Percentiles rank a stretch among this genome's conserved stretches.
Conservation (phyloP, 129 eudicot genomes). For the Saussurea involucrata region DNA sequence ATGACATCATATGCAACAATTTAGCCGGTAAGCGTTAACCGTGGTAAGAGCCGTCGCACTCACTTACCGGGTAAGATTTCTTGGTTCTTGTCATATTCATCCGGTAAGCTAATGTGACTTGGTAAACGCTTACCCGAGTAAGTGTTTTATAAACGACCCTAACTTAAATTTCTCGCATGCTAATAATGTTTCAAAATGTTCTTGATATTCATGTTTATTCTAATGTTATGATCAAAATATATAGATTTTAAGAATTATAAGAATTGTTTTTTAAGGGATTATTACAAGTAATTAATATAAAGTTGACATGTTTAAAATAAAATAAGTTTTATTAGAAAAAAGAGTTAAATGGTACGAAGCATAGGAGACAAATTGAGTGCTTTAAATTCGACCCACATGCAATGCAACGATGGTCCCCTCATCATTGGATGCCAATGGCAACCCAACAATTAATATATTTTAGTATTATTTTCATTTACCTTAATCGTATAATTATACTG, state of each 20-base stretch:
- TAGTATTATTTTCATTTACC: neutral
- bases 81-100: too few species aligned
- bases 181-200: neutral
- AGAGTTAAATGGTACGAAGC: conserved; percentile 11
- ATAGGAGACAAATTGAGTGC: conserved; percentile 31
- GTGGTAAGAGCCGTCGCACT: too few species aligned
- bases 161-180: neutral
- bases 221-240: neutral
- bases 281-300: neutral
- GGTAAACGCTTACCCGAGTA: too few species aligned
- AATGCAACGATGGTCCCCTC: conserved; percentile 13
- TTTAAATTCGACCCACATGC: conserved; percentile 22
- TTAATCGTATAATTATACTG: neutral
- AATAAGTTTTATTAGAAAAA: neutral
- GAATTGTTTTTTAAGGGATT: neutral
- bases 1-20: too few species aligned
- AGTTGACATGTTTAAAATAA: neutral
- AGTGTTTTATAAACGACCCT: too few species aligned
- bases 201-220: neutral
- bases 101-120: too few species aligned
- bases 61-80: too few species aligned
- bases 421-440: conserved; percentile 11
- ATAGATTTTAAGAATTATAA: neutral
- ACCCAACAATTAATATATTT: neutral
- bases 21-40: too few species aligned